These are phyloP conservation scores for Syzygium aqueum DNA, from an alignment of 345 rosid species.

Conservation along the genomic window DNA sequence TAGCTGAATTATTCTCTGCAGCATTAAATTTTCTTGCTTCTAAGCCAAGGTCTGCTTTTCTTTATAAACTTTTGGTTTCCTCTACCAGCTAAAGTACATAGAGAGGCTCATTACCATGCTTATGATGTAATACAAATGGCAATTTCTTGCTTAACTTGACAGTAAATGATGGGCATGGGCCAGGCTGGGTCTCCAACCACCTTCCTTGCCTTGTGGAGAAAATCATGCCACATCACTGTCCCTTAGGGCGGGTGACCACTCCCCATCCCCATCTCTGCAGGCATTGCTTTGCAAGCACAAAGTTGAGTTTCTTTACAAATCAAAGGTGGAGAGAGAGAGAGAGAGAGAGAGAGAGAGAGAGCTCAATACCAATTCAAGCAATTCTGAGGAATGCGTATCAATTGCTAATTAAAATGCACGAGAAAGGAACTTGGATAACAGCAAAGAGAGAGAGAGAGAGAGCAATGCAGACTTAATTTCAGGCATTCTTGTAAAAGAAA, in stretches of 20 bases:
- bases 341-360: neutral
- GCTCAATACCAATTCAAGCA: neutral
- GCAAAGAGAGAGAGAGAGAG: neutral
- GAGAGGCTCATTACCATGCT: neutral
- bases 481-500: neutral
- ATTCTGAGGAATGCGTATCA: neutral
- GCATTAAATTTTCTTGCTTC: neutral
- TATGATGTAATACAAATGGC: neutral
- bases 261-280: neutral
- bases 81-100: neutral
- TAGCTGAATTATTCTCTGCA: neutral
- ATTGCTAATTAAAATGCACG: neutral
- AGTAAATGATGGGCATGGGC: neutral
- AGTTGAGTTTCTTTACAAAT: neutral
- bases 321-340: neutral
- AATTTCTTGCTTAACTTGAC: neutral
- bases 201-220: neutral
- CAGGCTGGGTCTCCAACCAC: neutral
- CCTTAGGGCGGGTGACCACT: neutral
- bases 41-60: neutral
- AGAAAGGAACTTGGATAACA: neutral
- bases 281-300: neutral
- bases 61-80: neutral
- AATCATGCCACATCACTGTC: neutral
- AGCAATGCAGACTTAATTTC: neutral